Conservation (phyloP, 495 filamentous ascomycete species). For the Massariosphaeria phaeospora region DNA sequence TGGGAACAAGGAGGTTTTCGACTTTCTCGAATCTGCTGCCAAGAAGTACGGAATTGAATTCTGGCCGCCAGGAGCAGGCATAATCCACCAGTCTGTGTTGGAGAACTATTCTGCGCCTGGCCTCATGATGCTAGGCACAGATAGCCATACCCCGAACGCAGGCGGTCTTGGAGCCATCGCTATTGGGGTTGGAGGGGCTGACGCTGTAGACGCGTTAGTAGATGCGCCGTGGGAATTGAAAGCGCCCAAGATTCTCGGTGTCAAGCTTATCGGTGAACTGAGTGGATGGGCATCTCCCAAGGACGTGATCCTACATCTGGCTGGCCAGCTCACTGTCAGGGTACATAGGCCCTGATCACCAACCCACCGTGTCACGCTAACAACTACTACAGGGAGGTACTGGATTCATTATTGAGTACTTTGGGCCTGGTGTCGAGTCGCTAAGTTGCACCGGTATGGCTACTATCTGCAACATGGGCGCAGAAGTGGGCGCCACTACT, state of each 20-base stretch:
- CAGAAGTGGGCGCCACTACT: conserved; percentile 93
- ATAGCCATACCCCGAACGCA: conserved; percentile 95
- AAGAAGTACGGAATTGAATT: conserved; percentile 98
- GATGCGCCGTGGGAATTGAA: conserved; percentile 97
- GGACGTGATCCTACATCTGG: conserved; percentile 86
- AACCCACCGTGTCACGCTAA: conserved; percentile 3
- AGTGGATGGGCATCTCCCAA: conserved; percentile 94
- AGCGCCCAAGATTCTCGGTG: conserved; percentile 95
- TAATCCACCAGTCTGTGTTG: conserved; percentile 96
- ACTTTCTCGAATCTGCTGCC: conserved; percentile 90
- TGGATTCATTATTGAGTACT: conserved; percentile 90
- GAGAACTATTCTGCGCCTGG: conserved; percentile 98
- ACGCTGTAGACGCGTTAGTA: conserved; percentile 98
- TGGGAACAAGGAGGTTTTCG: conserved; percentile 94
- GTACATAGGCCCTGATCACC: conserved; percentile 22
- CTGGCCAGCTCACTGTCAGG: conserved; percentile 85
- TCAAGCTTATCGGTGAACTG: conserved; percentile 83
- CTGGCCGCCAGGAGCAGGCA: conserved; percentile 97
- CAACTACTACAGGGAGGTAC: conserved; percentile 63
- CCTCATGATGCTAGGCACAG: conserved; percentile 98
- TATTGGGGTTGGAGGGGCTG: conserved; percentile 95
- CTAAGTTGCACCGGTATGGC: conserved; percentile 91
- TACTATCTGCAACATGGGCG: conserved; percentile 85
- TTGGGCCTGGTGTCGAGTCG: conserved; percentile 80
- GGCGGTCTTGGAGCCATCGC: conserved; percentile 91